phyloP scores from a whole-genome alignment of 2,329 filamentous ascomycete species.

The Aspergillus pseudotamarii region DNA sequence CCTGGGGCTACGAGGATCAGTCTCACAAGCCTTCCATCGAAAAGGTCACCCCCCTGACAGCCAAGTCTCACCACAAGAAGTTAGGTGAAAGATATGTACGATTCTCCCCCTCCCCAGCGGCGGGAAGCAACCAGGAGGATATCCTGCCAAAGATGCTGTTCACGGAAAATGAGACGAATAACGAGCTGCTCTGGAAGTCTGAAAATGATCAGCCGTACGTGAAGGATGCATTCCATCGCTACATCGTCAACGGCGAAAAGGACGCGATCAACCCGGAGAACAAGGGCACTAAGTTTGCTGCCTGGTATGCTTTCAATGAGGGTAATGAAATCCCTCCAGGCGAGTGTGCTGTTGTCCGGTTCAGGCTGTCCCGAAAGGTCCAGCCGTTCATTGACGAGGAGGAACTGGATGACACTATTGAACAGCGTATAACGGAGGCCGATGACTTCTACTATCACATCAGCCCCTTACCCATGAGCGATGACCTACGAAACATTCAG shows the following conservation, averaged over 20 bases:
- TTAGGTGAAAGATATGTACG: slow-evolving; percentile 83
- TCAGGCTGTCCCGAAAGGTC: slow-evolving; percentile 76
- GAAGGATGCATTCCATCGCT: slow-evolving; percentile 91
- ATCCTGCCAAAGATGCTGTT: slow-evolving; percentile 84
- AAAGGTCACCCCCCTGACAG: slow-evolving; percentile 66
- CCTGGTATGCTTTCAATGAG: slow-evolving; percentile 91
- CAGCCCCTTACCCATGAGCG: slow-evolving; percentile 88
- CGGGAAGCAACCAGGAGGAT: slow-evolving; percentile 76
- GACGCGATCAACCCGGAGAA: slow-evolving; percentile 77
- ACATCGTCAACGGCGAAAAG: slow-evolving; percentile 81
- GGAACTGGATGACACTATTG: slow-evolving; percentile 85
- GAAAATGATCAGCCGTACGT: slow-evolving; percentile 82
- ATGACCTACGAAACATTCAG: slow-evolving; percentile 93
- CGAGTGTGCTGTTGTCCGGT: slow-evolving; percentile 93
- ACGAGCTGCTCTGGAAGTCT: slow-evolving; percentile 72
- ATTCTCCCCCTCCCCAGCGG: slow-evolving; percentile 85
- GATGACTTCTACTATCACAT: slow-evolving; percentile 96
- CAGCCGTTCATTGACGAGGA: slow-evolving; percentile 88
- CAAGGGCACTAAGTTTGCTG: slow-evolving; percentile 83
- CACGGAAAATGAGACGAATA: slow-evolving; percentile 95
- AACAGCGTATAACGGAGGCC: slow-evolving; percentile 82
- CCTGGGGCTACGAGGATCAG: slow-evolving; percentile 79
- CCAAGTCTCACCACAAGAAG: slow-evolving; percentile 75
- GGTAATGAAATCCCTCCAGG: slow-evolving; percentile 83
- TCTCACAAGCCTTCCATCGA: slow-evolving; percentile 80